Percentiles rank a stretch among this genome's conserved stretches.
Conservation (phyloP, 2,329 filamentous ascomycete species). For the Cladobotryum protrusum region DNA sequence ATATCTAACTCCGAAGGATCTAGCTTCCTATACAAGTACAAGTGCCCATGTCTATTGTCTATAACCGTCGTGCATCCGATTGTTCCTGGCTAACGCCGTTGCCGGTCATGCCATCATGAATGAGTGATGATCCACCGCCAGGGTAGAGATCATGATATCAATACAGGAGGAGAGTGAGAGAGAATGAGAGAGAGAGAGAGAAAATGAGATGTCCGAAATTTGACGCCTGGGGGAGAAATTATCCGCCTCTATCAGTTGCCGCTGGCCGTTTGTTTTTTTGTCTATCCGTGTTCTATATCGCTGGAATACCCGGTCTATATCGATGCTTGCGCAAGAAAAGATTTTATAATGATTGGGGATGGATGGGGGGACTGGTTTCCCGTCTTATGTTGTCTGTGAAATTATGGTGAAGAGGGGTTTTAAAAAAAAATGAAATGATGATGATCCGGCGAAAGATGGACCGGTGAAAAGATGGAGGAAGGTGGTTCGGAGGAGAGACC, state of each 20-base stretch:
- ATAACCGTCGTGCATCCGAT: too few relatives aligned
- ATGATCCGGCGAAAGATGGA: too few relatives aligned
- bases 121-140: not conserved
- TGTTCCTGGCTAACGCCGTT: slow-evolving; percentile 1
- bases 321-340: too few relatives aligned
- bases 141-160: slow-evolving; percentile 2
- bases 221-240: not conserved
- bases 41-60: too few relatives aligned
- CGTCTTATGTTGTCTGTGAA: too few relatives aligned
- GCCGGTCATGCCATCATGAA: not conserved
- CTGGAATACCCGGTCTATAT: too few relatives aligned
- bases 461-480: too few relatives aligned
- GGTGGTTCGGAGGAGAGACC: not conserved
- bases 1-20: not conserved
- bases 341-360: too few relatives aligned
- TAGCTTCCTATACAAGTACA: too few relatives aligned
- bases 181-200: not conserved
- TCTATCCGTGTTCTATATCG: not conserved
- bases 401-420: too few relatives aligned
- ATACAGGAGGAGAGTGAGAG: not conserved
- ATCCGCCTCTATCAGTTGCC: not conserved
- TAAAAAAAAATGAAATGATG: too few relatives aligned
- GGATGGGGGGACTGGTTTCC: too few relatives aligned
- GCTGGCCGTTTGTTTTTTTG: not conserved
- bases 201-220: not conserved